These are phyloP conservation scores for Mrakia hoshinonis DNA, from an alignment of 768 basidiomycete species.

Conservation along the genomic window DNA sequence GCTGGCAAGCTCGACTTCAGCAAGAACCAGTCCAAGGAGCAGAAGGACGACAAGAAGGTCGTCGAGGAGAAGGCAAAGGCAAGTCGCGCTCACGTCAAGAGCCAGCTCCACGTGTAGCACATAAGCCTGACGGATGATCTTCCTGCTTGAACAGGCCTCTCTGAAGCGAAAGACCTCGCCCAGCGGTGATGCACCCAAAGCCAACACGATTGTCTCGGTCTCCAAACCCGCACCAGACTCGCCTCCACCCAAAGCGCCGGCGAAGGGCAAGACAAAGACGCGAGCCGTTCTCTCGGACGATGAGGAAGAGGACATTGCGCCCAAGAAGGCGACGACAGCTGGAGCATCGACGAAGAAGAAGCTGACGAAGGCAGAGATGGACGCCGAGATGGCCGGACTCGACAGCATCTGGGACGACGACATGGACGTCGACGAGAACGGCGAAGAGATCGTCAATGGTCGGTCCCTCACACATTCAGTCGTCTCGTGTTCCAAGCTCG, in stretches of 20 bases:
- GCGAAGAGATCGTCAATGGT: not conserved
- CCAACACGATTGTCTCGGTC: not conserved
- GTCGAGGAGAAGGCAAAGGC: not conserved
- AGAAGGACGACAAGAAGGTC: slow-evolving; percentile 8
- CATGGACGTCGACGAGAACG: slow-evolving; percentile 5
- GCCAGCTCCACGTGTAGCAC: not conserved
- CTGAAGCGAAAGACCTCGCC: slow-evolving; percentile 8
- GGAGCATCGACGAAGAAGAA: not conserved
- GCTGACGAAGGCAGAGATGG: not conserved
- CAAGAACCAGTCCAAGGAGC: slow-evolving; percentile 5
- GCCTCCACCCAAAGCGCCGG: not conserved
- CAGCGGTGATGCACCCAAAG: not conserved
- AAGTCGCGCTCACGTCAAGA: not conserved
- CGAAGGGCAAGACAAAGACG: not conserved
- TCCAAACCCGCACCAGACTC: not conserved
- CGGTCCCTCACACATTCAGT: not conserved
- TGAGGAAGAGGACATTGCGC: not conserved
- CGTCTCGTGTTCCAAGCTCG: not conserved
- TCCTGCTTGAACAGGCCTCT: not conserved
- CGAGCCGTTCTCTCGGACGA: slow-evolving; percentile 1
- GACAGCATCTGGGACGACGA: not conserved
- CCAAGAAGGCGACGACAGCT: not conserved
- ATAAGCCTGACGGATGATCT: not conserved
- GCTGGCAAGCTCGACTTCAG: slow-evolving; percentile 5
- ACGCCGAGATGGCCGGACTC: not conserved